These are phyloP conservation scores for Oenanthe javanica DNA, from an alignment of 140 eudicot species.

Conservation along the genomic window DNA sequence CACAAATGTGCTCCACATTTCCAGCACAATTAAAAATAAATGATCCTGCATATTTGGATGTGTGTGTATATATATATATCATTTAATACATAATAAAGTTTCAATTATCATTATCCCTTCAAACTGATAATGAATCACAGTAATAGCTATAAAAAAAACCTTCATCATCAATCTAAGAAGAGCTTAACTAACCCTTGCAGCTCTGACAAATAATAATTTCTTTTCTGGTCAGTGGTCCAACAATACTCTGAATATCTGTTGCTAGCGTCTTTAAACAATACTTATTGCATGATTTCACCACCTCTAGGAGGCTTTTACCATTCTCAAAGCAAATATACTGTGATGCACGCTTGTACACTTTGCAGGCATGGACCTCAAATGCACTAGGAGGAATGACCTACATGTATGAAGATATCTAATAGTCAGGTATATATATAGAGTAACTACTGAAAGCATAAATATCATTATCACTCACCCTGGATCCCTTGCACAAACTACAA, in stretches of 20 bases:
- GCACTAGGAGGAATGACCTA: conserved; percentile 75
- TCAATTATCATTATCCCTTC: neutral
- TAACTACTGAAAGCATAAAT: neutral
- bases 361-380: conserved; percentile 87
- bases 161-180: neutral
- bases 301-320: conserved; percentile 76
- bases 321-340: conserved; percentile 73
- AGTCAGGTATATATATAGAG: neutral
- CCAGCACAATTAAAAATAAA: conserved; percentile 28
- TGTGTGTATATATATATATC: neutral
- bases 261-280: conserved; percentile 40
- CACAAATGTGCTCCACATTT: conserved; percentile 36
- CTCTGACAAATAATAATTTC: conserved; percentile 50
- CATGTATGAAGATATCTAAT: conserved; percentile 9
- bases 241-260: conserved; percentile 49
- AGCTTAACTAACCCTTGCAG: conserved; percentile 48
- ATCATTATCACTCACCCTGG: conserved; percentile 46
- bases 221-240: conserved; percentile 65
- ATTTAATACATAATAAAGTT: neutral
- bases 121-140: neutral
- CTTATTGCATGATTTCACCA: conserved; percentile 61
- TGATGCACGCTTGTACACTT: conserved; percentile 64
- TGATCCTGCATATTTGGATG: conserved; percentile 20
- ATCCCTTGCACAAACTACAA: conserved; percentile 60
- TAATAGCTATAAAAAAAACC: neutral